phyloP scores from a whole-genome alignment of 129 eudicot genomes.

The Centaurea solstitialis region DNA sequence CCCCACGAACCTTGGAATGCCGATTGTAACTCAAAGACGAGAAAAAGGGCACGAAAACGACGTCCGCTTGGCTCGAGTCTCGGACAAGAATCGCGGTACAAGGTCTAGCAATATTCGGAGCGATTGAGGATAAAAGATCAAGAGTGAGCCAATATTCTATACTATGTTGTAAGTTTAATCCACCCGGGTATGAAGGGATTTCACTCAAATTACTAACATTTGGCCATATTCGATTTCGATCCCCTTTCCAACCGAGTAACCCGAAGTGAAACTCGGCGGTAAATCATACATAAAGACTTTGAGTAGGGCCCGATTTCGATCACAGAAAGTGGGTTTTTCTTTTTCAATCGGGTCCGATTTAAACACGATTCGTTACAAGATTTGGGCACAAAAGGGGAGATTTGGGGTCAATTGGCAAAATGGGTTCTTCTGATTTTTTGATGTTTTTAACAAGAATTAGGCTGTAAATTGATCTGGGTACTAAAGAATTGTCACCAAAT shows the following conservation, averaged over 20 bases:
- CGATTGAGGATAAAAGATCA: conserved; percentile 75
- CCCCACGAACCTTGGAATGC: conserved; percentile 49
- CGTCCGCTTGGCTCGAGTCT: conserved; percentile 67
- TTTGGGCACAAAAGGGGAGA: background rate
- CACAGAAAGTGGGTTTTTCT: background rate
- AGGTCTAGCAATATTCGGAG: conserved; percentile 45
- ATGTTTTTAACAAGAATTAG: conserved; percentile 22
- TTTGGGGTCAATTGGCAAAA: background rate
- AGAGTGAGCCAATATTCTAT: conserved; percentile 90
- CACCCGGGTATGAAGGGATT: conserved; percentile 81
- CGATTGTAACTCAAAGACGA: conserved; percentile 84
- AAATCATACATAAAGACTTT: conserved; percentile 82
- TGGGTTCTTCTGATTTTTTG: conserved; percentile 15
- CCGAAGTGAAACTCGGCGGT: conserved; percentile 84
- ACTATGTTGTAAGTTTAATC: conserved; percentile 85
- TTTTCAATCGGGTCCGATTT: background rate
- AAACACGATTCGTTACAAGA: conserved; percentile 13
- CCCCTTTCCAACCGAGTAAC: conserved; percentile 70
- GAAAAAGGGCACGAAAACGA: conserved; percentile 80
- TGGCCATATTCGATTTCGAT: conserved; percentile 65
- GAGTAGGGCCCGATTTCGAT: conserved; percentile 40
- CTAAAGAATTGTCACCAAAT: conserved; percentile 42
- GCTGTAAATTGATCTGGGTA: conserved; percentile 50
- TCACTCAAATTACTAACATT: conserved; percentile 39
- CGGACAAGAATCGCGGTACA: conserved; percentile 60